phyloP scores from a whole-genome alignment of 2,329 filamentous ascomycete genomes.

The Trichoderma sp. region DNA sequence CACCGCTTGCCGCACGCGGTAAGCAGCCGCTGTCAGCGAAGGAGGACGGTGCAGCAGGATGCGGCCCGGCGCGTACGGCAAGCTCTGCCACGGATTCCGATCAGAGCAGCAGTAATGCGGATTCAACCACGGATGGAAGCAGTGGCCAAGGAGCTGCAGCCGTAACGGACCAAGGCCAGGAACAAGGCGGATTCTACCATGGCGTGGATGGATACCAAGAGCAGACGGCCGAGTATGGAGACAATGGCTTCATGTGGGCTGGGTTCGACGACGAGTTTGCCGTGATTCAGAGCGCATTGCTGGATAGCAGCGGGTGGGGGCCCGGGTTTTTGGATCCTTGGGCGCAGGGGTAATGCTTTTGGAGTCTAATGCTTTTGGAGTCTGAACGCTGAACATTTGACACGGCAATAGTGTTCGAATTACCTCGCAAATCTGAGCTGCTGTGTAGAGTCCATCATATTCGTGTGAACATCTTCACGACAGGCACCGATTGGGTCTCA shows the following conservation, averaged over 20 bases:
- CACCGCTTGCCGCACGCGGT: constrained; percentile 5
- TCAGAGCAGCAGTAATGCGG: constrained; percentile 1
- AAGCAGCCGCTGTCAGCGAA: constrained; percentile 8
- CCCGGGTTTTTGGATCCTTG: constrained; percentile 21
- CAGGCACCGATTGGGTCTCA: background rate
- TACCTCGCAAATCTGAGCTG: too few relatives aligned
- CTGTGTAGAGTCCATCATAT: too few relatives aligned
- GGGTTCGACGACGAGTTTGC: constrained; percentile 24
- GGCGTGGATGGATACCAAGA: constrained; percentile 5
- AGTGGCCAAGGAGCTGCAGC: background rate
- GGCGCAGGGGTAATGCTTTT: constrained; percentile 1
- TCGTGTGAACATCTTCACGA: too few relatives aligned
- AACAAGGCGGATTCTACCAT: background rate
- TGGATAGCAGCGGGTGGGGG: constrained; percentile 23
- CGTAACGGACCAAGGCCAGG: background rate
- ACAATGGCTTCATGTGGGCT: constrained; percentile 23
- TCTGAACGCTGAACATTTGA: too few relatives aligned
- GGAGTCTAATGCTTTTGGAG: background rate
- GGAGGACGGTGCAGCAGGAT: constrained; percentile 5
- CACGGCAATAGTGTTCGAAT: too few relatives aligned
- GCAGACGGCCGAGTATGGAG: constrained; percentile 6
- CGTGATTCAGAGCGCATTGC: constrained; percentile 18
- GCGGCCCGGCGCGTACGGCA: background rate
- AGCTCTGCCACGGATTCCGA: constrained; percentile 13
- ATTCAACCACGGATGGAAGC: background rate